A percentile compares a stretch with the other conserved stretches of the same genome.
These are phyloP conservation scores for Aspergillus heteromorphus DNA, from an alignment of 495 filamentous ascomycete genomes.

Conservation along the genomic window DNA sequence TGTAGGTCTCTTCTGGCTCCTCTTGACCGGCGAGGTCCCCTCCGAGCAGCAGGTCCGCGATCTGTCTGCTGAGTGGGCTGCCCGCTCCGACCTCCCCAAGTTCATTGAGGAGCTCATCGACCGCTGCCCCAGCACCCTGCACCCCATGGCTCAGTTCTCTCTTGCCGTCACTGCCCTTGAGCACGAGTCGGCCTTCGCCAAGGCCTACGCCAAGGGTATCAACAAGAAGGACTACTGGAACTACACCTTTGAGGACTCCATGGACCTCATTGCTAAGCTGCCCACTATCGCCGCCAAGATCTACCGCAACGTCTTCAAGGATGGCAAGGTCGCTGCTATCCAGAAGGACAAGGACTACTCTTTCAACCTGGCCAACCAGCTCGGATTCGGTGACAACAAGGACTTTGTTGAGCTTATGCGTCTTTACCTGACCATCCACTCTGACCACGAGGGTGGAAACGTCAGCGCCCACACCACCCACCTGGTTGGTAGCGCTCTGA, in stretches of 20 bases:
- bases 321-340: conserved; percentile 91
- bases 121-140: conserved; percentile 95
- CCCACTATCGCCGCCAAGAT: conserved; percentile 96
- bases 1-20: conserved; percentile 91
- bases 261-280: conserved; percentile 99
- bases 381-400: conserved; percentile 89
- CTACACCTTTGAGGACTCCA: conserved; percentile 98
- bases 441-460: conserved; percentile 98
- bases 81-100: conserved; percentile 90
- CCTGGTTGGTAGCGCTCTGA: conserved; percentile 92
- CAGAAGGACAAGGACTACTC: conserved; percentile 98
- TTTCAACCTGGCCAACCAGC: conserved; percentile 98
- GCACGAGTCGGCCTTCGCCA: conserved; percentile 94
- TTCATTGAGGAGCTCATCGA: conserved; percentile 99
- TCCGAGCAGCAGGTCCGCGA: conserved; percentile 96
- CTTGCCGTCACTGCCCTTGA: conserved; percentile 95
- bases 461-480: conserved; percentile 98
- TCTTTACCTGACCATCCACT: conserved; percentile 98
- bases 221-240: conserved; percentile 99
- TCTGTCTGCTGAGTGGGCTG: conserved; percentile 97
- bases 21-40: conserved; percentile 94
- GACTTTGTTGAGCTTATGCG: conserved; percentile 98
- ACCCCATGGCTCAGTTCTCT: conserved; percentile 99
- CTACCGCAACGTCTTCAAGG: conserved; percentile 99
- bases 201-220: conserved; percentile 96